A percentile compares a stretch with the other conserved stretches of the same genome.
Conservation (phyloP, 768 basidiomycete genomes). For the Mycena haematopus region DNA sequence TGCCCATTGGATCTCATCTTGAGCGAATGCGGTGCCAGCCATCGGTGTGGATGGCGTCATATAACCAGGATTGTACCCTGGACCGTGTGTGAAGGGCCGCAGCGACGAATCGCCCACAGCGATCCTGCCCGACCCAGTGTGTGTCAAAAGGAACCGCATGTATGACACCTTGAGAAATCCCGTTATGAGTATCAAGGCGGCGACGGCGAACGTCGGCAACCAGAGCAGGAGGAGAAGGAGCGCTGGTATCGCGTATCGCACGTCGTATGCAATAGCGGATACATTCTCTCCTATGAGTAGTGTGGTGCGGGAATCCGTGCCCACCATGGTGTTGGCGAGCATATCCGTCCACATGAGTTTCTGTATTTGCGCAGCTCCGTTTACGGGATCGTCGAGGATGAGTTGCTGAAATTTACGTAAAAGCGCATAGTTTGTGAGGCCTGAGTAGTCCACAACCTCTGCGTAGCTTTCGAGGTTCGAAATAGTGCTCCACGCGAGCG, state of each 20-base stretch:
- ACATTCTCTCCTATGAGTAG: constrained; percentile 21
- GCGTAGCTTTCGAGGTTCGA: too few species aligned
- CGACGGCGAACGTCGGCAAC: constrained; percentile 18
- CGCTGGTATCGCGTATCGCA: constrained; percentile 28
- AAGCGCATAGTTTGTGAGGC: constrained; percentile 21
- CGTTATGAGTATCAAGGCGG: constrained; percentile 18
- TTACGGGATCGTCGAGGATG: constrained; percentile 23
- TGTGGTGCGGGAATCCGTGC: constrained; percentile 11
- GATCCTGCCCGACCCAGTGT: constrained; percentile 27
- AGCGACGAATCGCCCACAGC: constrained; percentile 27
- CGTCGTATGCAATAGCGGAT: constrained; percentile 19
- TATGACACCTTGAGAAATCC: constrained; percentile 23
- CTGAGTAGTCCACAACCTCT: constrained; percentile 13
- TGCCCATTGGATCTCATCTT: constrained; percentile 8
- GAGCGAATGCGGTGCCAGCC: background rate
- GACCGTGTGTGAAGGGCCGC: constrained; percentile 6
- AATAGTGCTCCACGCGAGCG: constrained; percentile 15
- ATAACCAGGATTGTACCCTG: background rate
- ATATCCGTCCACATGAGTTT: constrained; percentile 33
- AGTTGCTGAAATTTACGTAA: constrained; percentile 26
- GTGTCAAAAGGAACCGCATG: constrained; percentile 28
- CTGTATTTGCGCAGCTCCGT: constrained; percentile 23
- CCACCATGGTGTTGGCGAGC: constrained; percentile 29
- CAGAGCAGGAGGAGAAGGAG: constrained; percentile 25
- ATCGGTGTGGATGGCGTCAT: background rate